Conservation (phyloP, 1,139 yeast genomes). For the Meyerozyma smithsonii region DNA sequence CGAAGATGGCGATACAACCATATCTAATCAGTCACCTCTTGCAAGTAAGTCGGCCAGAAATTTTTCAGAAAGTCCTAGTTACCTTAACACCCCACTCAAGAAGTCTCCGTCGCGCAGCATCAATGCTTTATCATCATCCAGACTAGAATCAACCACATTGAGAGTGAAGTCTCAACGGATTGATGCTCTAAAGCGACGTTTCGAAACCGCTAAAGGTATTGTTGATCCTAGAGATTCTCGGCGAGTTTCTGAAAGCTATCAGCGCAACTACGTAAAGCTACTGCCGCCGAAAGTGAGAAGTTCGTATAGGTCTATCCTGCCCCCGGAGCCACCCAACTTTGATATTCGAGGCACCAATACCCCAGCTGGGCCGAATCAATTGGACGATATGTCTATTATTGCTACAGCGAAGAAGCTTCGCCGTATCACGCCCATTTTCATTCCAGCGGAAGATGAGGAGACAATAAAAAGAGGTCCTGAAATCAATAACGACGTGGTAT, state of each 20-base stretch:
- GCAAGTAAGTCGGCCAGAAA: slow-evolving; percentile 19
- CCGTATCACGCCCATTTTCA: slow-evolving; percentile 35
- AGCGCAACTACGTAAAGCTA: slow-evolving; percentile 4
- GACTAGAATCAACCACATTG: slow-evolving; percentile 36
- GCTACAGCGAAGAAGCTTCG: slow-evolving; percentile 36
- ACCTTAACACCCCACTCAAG: slow-evolving; percentile 33
- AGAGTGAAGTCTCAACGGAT: slow-evolving; percentile 31
- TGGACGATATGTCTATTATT: slow-evolving; percentile 19
- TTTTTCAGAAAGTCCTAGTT: slow-evolving; percentile 14
- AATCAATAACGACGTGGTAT: too few relatives aligned
- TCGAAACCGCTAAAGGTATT: slow-evolving; percentile 23
- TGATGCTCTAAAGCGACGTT: slow-evolving; percentile 31
- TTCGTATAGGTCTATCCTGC: slow-evolving; percentile 16
- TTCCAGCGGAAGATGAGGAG: slow-evolving; percentile 31
- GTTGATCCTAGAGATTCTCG: slow-evolving; percentile 5
- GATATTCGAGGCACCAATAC: slow-evolving; percentile 6
- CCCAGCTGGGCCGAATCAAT: slow-evolving; percentile 6
- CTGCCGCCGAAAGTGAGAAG: slow-evolving; percentile 24
- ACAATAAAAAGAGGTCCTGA: slow-evolving; percentile 14
- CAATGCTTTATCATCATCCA: slow-evolving; percentile 11
- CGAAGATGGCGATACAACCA: slow-evolving; percentile 18
- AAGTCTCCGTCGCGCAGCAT: slow-evolving; percentile 22
- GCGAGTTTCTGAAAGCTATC: neutral
- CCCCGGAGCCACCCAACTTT: slow-evolving; percentile 13
- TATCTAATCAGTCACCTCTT: slow-evolving; percentile 30